phyloP scores from a whole-genome alignment of 139 green algal species.

The Microglena sp. region DNA sequence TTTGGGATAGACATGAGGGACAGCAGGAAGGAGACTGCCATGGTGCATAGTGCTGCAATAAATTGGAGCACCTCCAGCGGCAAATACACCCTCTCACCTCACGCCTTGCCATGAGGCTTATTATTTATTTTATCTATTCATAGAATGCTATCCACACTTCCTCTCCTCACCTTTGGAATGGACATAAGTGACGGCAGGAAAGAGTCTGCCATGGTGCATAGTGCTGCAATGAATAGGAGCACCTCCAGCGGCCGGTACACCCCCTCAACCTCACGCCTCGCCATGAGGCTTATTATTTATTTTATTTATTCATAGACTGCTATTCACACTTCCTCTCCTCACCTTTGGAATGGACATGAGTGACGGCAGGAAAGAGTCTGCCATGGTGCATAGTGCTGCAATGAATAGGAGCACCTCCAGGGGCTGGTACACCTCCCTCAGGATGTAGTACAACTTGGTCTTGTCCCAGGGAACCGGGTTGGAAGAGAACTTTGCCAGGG shows the following conservation, averaged over 20 bases:
- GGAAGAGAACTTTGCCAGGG: slow-evolving; percentile 25
- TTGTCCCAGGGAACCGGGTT: slow-evolving; percentile 52
- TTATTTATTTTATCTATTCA: no score
- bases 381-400: slow-evolving; percentile 74
- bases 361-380: slow-evolving; percentile 76
- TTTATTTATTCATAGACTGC: no score
- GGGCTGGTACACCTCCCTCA: slow-evolving; percentile 73
- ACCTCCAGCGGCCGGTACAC: slow-evolving; percentile 85
- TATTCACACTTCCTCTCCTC: no score
- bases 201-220: slow-evolving; percentile 76
- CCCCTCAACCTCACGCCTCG: no score
- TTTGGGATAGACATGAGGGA: no score
- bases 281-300: no score
- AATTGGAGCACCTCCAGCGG: no score
- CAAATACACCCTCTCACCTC: no score
- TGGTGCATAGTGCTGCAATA: no score
- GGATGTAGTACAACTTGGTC: slow-evolving; percentile 51
- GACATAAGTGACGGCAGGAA: slow-evolving; percentile 76
- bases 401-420: slow-evolving; percentile 83
- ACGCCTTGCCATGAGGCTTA: no score
- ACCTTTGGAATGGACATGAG: slow-evolving; percentile 69
- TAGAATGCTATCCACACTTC: no score
- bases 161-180: slow-evolving; percentile 51
- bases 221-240: slow-evolving; percentile 75
- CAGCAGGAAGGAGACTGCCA: no score